Base-by-base conservation (phyloP, 2,329 filamentous ascomycete genomes). In the Chlorencoelia australis region DNA sequence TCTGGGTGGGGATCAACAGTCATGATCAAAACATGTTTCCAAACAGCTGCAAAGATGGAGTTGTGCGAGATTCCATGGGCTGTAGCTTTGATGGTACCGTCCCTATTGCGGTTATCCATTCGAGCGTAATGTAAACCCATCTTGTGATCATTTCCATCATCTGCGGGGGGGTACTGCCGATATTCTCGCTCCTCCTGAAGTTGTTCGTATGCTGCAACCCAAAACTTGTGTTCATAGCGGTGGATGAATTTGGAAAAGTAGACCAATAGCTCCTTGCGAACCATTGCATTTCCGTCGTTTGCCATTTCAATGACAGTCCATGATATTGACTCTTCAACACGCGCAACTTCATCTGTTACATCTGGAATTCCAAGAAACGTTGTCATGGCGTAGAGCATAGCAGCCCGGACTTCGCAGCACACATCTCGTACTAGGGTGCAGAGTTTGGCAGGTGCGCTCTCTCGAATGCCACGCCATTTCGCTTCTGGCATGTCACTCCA, bases 1-100 rank as follows among this genome's bases (percentile, higher is more conserved):
- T 96, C 89, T 1, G 89, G 87, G 54, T 95, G 88, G 26, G 91
- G 89, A 55, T 98, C 91, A 13, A 94, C 85, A 29, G 86, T 89
- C 58, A 96, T 70, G 44, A 94, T 84, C 41, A 95, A 67, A 28
- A 93, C 71, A 52, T 95, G 84, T 57, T 94, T 91, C 91, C 91
- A 98, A 44, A 93, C 82, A 1, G 88, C 83, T 19, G 88, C 82
- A 57, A 93, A 95, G 13, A 94, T 83, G 0, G 87, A 94, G 54
- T 94, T 91, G 46, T 84, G 79, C 9, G 88, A 86, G 8, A 84
- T 60, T 1, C 75, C 72, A 29, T 75, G 69, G 2, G 71, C 66
- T 2, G 64, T 54, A 17, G 66, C 62, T 52, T 73, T 74, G 56
- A 76, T 72, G 4, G 64, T 68, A 3, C 73, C 75, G 43, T 79